Conservation (phyloP, 2,329 filamentous ascomycete genomes). For the Lachnum nothofagi region DNA sequence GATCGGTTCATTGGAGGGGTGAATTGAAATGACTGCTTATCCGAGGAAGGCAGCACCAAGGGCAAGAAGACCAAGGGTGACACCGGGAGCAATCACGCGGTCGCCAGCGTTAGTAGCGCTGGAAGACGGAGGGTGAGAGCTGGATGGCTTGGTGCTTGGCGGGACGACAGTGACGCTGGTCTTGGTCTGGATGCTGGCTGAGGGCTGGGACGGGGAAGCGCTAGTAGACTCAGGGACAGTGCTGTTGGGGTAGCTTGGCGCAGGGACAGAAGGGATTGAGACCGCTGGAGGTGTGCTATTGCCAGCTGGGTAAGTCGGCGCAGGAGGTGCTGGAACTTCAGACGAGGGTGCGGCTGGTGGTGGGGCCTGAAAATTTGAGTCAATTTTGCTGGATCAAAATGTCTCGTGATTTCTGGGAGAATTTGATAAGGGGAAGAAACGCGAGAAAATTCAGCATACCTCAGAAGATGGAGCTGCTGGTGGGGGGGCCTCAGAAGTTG, state of each 20-base stretch:
- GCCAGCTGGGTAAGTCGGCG: background rate
- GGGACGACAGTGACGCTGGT: background rate
- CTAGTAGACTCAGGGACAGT: background rate
- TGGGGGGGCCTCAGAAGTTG: background rate
- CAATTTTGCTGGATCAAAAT: no score
- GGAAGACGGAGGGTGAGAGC: background rate
- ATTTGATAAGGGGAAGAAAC: no score
- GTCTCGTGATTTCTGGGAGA: no score
- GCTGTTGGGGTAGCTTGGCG: background rate
- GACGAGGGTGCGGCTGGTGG: background rate
- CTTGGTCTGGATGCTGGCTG: background rate
- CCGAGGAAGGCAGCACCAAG: conserved; percentile 4
- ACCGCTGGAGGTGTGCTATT: background rate
- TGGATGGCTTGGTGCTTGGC: background rate
- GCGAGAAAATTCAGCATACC: no score
- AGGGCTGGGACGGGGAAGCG: background rate
- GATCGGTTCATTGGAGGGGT: background rate
- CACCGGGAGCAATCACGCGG: conserved; percentile 1
- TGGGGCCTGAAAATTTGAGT: background rate
- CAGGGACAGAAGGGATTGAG: background rate
- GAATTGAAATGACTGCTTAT: background rate
- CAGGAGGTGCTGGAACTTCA: background rate
- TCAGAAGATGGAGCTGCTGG: background rate
- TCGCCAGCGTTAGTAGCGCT: background rate
- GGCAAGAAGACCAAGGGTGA: conserved; percentile 6